Evolutionary conservation across 305 asterid genomes (phyloP).

Genomic region (Fraxinus greggii): DNA sequence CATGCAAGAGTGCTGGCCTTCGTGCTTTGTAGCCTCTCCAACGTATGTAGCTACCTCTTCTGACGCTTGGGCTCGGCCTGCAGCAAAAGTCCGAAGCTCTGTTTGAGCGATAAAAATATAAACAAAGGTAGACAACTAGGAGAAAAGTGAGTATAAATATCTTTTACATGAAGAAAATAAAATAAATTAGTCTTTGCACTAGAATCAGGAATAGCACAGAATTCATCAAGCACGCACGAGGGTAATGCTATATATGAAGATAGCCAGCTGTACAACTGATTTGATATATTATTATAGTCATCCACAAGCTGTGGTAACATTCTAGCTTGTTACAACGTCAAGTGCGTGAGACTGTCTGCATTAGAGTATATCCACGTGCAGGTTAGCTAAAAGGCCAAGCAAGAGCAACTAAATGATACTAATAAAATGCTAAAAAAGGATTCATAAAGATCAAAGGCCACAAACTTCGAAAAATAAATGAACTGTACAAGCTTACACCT

Average conservation of each 20-base stretch:
- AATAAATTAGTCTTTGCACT: neutral
- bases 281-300: neutral
- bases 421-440: neutral
- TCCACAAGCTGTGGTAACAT: neutral
- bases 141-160: neutral
- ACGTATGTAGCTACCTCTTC: slow-evolving; percentile 35
- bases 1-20: slow-evolving; percentile 16
- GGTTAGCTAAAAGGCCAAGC: neutral
- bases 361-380: neutral
- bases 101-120: neutral
- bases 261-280: neutral
- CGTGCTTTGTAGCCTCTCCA: slow-evolving; percentile 8
- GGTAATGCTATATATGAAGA: neutral
- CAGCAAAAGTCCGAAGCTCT: slow-evolving; percentile 9
- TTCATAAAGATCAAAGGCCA: neutral
- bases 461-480: neutral
- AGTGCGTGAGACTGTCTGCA: neutral
- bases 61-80: slow-evolving; percentile 53
- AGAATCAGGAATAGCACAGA: neutral
- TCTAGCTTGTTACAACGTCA: neutral
- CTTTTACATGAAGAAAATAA: neutral
- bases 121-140: neutral
- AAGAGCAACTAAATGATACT: neutral
- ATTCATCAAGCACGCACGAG: neutral
- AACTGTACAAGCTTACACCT: neutral